Evolutionary conservation across 2,329 filamentous ascomycete species (phyloP).

Genomic region (Aschersonia sp.): DNA sequence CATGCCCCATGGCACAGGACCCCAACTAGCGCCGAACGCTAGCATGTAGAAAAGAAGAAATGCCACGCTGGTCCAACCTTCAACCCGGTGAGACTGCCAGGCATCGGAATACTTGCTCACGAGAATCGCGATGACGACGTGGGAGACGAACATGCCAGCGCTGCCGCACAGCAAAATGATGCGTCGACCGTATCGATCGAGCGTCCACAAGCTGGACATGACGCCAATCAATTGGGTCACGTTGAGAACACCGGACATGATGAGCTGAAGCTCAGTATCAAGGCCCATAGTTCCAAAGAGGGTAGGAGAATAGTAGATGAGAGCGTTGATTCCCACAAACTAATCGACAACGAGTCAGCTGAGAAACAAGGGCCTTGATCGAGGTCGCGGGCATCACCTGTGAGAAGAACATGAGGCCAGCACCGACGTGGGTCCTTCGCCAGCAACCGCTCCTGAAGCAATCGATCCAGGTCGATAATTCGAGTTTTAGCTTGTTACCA

Average conservation of each 20-base stretch:
- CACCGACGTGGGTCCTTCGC: slow-evolving; percentile 28
- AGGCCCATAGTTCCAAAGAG: slow-evolving; percentile 43
- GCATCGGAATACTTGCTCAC: slow-evolving; percentile 10
- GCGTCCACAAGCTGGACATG: slow-evolving; percentile 28
- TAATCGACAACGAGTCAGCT: background rate
- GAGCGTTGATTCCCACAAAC: slow-evolving; percentile 21
- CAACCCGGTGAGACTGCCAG: slow-evolving; percentile 11
- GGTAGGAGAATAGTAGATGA: slow-evolving; percentile 42
- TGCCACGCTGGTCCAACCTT: slow-evolving; percentile 14
- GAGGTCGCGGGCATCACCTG: slow-evolving; percentile 22
- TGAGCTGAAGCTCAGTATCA: slow-evolving; percentile 14
- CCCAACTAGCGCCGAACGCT: slow-evolving; percentile 43
- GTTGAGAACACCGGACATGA: slow-evolving; percentile 17
- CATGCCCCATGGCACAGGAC: slow-evolving; percentile 32
- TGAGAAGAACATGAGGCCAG: slow-evolving; percentile 42
- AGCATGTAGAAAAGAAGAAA: slow-evolving; percentile 38
- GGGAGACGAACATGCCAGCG: slow-evolving; percentile 12
- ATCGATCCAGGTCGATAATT: slow-evolving; percentile 32
- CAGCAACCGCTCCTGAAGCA: slow-evolving; percentile 33
- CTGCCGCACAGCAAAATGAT: slow-evolving; percentile 12
- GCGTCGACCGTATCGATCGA: slow-evolving; percentile 12
- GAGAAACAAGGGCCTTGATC: background rate
- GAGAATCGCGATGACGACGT: slow-evolving; percentile 12
- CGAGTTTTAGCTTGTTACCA: slow-evolving; percentile 24
- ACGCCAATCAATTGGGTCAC: slow-evolving; percentile 20